Conservation (phyloP, 73 alveolate genomes). For the Paramecium sonneborni region DNA sequence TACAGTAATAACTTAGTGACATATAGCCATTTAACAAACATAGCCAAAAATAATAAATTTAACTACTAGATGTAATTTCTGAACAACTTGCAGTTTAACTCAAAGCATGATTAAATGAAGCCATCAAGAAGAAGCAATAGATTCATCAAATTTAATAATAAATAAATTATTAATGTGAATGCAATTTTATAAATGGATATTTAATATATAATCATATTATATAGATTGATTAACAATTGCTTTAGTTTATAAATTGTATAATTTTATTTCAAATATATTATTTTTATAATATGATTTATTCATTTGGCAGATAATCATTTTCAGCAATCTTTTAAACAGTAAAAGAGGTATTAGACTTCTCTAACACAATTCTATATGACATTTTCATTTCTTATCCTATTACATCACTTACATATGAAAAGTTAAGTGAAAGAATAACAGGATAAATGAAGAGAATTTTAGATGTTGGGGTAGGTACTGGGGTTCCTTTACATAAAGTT, state of each 20-base stretch:
- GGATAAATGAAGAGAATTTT: constrained; percentile 21
- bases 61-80: neutral
- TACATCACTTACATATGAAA: constrained; percentile 23
- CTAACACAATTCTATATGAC: constrained; percentile 17
- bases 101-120: neutral
- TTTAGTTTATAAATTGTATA: neutral
- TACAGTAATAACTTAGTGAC: neutral
- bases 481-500: constrained; percentile 1
- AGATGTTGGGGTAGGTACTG: constrained; percentile 53
- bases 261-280: neutral
- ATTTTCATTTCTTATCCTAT: constrained; percentile 27
- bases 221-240: neutral
- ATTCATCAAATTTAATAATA: neutral
- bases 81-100: neutral
- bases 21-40: neutral
- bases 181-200: neutral
- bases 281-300: neutral
- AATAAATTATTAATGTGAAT: too few species aligned
- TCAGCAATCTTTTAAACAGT: neutral
- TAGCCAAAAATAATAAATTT: neutral
- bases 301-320: neutral
- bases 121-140: neutral
- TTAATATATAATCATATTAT: too few species aligned
- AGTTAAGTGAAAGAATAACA: neutral
- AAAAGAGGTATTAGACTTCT: neutral